A percentile compares a stretch with the other conserved stretches of the same genome.
These are phyloP conservation scores for Trichophyton verrucosum DNA, from an alignment of 2,329 filamentous ascomycete genomes.

Conservation along the genomic window DNA sequence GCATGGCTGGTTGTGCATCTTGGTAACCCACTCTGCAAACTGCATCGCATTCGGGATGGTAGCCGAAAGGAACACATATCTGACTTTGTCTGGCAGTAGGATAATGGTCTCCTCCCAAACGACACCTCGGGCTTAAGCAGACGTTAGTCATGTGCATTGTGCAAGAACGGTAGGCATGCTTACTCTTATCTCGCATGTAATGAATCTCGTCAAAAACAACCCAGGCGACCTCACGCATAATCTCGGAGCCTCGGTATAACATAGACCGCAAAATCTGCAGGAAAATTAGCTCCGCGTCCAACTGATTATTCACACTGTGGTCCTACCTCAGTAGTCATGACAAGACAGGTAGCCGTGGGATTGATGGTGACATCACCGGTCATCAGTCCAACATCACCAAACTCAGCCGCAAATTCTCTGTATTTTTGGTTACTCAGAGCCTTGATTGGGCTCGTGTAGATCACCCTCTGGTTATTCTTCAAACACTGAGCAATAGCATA, in stretches of 20 bases:
- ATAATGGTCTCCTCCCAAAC: conserved; percentile 99
- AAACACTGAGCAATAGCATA: conserved; percentile 96
- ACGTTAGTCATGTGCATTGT: conserved; percentile 12
- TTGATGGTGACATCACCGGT: conserved; percentile 99
- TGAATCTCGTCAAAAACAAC: conserved; percentile 98
- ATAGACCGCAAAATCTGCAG: conserved; percentile 84
- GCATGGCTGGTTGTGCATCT: conserved; percentile 93
- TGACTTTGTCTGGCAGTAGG: conserved; percentile 91
- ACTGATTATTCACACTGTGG: background rate
- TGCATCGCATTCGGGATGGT: conserved; percentile 99
- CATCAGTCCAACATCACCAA: conserved; percentile 95
- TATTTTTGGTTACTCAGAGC: conserved; percentile 98
- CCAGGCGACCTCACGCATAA: conserved; percentile 98
- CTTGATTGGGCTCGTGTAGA: conserved; percentile 99
- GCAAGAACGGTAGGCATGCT: conserved; percentile 9
- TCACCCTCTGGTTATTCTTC: conserved; percentile 94
- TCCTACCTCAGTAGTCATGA: conserved; percentile 83
- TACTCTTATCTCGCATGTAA: conserved; percentile 82
- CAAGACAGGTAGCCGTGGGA: conserved; percentile 89
- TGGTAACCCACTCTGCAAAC: conserved; percentile 98
- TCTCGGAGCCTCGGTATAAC: conserved; percentile 95
- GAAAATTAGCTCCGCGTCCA: background rate
- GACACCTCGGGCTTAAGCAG: conserved; percentile 57
- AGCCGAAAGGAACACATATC: conserved; percentile 94
- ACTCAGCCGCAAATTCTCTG: conserved; percentile 86